Conservation (phyloP, 148 eudicot genomes). For the Vaccinium corymbosum region DNA sequence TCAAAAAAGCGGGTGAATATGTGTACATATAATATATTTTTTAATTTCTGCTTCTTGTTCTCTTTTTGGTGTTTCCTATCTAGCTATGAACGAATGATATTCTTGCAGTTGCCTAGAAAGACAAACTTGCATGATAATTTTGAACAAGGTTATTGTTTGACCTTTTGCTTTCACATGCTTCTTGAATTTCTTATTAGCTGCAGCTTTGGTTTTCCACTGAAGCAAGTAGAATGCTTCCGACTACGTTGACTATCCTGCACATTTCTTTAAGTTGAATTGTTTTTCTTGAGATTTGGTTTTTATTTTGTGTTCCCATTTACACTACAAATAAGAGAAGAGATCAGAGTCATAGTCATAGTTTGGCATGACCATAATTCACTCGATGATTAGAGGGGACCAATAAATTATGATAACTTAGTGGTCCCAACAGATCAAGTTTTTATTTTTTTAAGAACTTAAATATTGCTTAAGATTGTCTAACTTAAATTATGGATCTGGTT, state of each 20-base stretch:
- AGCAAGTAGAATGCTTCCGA: background rate
- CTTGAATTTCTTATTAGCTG: background rate
- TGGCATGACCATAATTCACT: slow-evolving; percentile 20
- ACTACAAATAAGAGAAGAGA: background rate
- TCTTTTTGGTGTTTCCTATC: background rate
- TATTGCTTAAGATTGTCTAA: background rate
- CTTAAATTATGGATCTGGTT: slow-evolving; percentile 11
- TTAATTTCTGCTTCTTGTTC: background rate
- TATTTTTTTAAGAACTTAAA: background rate
- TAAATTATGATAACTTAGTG: background rate
- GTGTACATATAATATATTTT: background rate
- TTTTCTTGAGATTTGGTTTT: slow-evolving; percentile 6
- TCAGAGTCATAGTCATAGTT: background rate
- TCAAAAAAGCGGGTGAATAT: background rate
- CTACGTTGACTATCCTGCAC: background rate
- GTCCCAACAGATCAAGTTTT: slow-evolving; percentile 11
- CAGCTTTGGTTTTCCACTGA: background rate
- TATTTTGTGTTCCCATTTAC: slow-evolving; percentile 10
- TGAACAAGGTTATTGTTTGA: background rate
- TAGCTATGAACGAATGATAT: background rate
- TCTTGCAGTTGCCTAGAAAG: background rate
- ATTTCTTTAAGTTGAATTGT: slow-evolving; percentile 1
- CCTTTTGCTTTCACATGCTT: background rate
- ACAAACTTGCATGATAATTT: background rate
- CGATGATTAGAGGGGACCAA: slow-evolving; percentile 11